Conservation (phyloP, 352 stramenopile species). For the Phytopythium vexans region DNA sequence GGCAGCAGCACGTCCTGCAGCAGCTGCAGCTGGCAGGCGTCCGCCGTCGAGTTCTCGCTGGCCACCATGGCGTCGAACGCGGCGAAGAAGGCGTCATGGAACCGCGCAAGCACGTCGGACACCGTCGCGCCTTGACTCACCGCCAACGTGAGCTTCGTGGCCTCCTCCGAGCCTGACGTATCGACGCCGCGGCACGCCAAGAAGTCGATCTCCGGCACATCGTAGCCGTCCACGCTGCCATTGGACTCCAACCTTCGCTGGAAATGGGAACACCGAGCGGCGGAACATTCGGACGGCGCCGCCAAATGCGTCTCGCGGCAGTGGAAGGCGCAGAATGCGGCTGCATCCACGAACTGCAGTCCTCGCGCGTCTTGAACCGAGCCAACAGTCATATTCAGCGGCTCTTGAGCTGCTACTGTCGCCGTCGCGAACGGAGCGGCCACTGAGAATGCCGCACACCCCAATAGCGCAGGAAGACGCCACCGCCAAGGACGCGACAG, state of each 20-base stretch:
- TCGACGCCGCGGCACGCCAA: constrained; percentile 34
- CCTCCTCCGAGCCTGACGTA: constrained; percentile 22
- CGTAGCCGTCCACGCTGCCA: constrained; percentile 4
- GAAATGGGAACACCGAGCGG: background rate
- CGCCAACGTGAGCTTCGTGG: constrained; percentile 37
- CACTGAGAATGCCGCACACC: background rate
- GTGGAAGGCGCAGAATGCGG: constrained; percentile 56
- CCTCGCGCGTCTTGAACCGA: constrained; percentile 35
- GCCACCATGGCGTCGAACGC: constrained; percentile 65
- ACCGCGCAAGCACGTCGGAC: constrained; percentile 40
- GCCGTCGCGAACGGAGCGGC: background rate
- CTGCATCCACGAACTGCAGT: constrained; percentile 37
- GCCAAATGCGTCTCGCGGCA: constrained; percentile 34
- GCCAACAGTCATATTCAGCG: background rate
- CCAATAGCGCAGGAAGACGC: too few species aligned
- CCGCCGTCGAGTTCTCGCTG: constrained; percentile 46
- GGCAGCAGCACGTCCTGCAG: constrained; percentile 58
- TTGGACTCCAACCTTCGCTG: too few species aligned
- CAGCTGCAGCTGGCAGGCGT: constrained; percentile 66
- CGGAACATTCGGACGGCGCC: constrained; percentile 13
- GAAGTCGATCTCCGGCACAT: constrained; percentile 24
- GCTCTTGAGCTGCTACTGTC: background rate
- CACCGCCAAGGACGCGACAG: too few species aligned
- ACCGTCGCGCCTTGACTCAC: constrained; percentile 18
- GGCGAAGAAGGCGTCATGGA: constrained; percentile 59